Conservation (phyloP, 1,284 basidiomycete genomes). For the Mycena citricolor region DNA sequence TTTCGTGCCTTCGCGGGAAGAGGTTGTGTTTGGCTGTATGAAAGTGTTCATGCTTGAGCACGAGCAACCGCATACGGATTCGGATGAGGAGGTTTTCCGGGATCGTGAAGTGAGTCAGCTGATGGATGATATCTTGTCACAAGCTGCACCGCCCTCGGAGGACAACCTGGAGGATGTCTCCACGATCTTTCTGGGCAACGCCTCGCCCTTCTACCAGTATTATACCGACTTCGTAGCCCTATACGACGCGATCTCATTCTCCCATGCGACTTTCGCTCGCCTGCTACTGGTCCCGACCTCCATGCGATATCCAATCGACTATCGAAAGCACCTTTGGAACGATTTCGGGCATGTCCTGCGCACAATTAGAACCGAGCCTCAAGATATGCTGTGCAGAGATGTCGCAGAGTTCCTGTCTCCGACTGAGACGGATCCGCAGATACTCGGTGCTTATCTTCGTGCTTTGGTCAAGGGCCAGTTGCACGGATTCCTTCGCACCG, state of each 20-base stretch:
- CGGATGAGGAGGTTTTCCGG: constrained; percentile 68
- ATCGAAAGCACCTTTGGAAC: constrained; percentile 82
- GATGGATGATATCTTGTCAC: constrained; percentile 61
- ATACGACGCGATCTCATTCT: constrained; percentile 90
- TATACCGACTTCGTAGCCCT: constrained; percentile 90
- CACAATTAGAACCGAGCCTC: constrained; percentile 52
- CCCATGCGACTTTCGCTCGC: constrained; percentile 73
- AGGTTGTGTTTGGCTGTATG: constrained; percentile 78
- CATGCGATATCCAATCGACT: constrained; percentile 80
- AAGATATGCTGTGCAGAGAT: constrained; percentile 47
- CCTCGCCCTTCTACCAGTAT: constrained; percentile 88
- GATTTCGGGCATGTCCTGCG: constrained; percentile 68
- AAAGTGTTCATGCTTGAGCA: constrained; percentile 96
- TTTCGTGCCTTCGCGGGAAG: constrained; percentile 49
- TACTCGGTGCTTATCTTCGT: constrained; percentile 63
- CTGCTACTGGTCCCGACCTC: constrained; percentile 78
- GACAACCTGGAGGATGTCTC: constrained; percentile 61
- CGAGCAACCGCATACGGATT: constrained; percentile 52
- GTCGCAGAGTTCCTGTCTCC: constrained; percentile 71
- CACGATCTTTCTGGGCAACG: constrained; percentile 58
- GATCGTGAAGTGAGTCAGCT: constrained; percentile 57
- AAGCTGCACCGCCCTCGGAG: constrained; percentile 29
- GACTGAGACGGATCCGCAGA: constrained; percentile 62
- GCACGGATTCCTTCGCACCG: constrained; percentile 63
- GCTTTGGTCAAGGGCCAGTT: constrained; percentile 46